These are phyloP conservation scores for Tricladium varicosporioides DNA, from an alignment of 2,329 filamentous ascomycete species.

Conservation along the genomic window DNA sequence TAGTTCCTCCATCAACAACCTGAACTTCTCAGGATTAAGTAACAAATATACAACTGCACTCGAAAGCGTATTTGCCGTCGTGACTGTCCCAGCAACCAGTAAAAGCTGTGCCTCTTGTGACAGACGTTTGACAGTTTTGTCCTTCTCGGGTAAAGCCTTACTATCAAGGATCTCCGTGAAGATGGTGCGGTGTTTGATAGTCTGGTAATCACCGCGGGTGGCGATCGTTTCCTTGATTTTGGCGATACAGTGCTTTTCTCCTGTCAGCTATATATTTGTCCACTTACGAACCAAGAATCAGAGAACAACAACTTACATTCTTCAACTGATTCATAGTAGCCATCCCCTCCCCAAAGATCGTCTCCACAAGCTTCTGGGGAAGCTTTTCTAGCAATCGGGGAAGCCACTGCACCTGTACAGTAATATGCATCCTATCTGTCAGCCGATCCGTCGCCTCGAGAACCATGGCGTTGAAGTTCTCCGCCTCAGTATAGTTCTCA, in stretches of 20 bases:
- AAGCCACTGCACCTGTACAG: slow-evolving; percentile 10
- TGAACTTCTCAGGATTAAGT: slow-evolving; percentile 22
- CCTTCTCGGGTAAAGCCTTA: slow-evolving; percentile 37
- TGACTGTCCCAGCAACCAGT: slow-evolving; percentile 41
- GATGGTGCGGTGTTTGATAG: slow-evolving; percentile 16
- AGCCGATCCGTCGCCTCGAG: slow-evolving; percentile 12
- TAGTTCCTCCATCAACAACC: slow-evolving; percentile 31
- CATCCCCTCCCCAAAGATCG: slow-evolving; percentile 10
- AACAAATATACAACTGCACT: slow-evolving; percentile 32
- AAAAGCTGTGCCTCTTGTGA: slow-evolving; percentile 40
- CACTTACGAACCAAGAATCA: no score
- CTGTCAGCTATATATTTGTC: no score
- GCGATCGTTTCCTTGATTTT: slow-evolving; percentile 13
- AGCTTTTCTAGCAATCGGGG: slow-evolving; percentile 4
- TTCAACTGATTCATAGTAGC: slow-evolving; percentile 8
- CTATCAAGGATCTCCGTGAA: slow-evolving; percentile 33
- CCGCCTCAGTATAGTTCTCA: slow-evolving; percentile 16
- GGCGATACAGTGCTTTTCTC: slow-evolving; percentile 1
- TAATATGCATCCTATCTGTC: slow-evolving; percentile 11
- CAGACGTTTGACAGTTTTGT: slow-evolving; percentile 33
- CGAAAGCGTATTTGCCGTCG: slow-evolving; percentile 33
- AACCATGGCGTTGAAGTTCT: slow-evolving; percentile 13
- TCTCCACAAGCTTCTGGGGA: slow-evolving; percentile 6
- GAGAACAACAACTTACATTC: slow-evolving; percentile 3
- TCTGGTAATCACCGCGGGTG: slow-evolving; percentile 5